Evolutionary conservation across 495 filamentous ascomycete genomes (phyloP).

Genomic region (Penicillium daleae): DNA sequence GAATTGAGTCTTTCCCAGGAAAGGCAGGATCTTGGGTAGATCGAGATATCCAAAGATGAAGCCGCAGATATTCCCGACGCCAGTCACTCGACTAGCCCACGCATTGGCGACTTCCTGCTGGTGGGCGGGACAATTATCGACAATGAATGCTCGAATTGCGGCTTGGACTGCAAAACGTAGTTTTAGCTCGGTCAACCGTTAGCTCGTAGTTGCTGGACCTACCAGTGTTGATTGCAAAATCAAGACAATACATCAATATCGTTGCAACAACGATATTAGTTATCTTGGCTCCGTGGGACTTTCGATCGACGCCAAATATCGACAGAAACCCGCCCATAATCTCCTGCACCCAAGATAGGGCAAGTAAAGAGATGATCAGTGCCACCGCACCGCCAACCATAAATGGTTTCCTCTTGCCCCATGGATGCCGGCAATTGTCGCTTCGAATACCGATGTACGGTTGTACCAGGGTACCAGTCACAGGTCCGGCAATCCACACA

Average conservation of each 20-base stretch:
- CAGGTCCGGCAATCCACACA: constrained; percentile 91
- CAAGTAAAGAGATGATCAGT: constrained; percentile 72
- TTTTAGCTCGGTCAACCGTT: too few relatives aligned
- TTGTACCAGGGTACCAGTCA: constrained; percentile 86
- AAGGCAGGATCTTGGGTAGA: constrained; percentile 69
- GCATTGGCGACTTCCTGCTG: constrained; percentile 90
- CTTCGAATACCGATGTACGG: constrained; percentile 92
- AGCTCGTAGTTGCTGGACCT: too few relatives aligned
- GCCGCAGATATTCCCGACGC: constrained; percentile 84
- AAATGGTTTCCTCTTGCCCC: constrained; percentile 88
- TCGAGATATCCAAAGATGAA: constrained; percentile 82
- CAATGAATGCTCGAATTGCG: constrained; percentile 84
- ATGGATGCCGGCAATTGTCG: constrained; percentile 77
- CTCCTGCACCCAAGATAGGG: constrained; percentile 81
- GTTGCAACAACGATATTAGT: constrained; percentile 73
- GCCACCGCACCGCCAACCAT: constrained; percentile 77
- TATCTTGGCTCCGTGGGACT: constrained; percentile 62
- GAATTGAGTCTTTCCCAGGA: constrained; percentile 84
- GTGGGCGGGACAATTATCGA: constrained; percentile 85
- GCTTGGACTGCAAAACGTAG: constrained; percentile 67
- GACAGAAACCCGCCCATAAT: constrained; percentile 70
- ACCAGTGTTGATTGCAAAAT: constrained; percentile 94
- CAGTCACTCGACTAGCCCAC: constrained; percentile 80
- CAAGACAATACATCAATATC: constrained; percentile 80
- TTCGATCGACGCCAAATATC: constrained; percentile 69